Conservation (phyloP, 2,329 filamentous ascomycete species). For the Orbilia brochopaga region DNA sequence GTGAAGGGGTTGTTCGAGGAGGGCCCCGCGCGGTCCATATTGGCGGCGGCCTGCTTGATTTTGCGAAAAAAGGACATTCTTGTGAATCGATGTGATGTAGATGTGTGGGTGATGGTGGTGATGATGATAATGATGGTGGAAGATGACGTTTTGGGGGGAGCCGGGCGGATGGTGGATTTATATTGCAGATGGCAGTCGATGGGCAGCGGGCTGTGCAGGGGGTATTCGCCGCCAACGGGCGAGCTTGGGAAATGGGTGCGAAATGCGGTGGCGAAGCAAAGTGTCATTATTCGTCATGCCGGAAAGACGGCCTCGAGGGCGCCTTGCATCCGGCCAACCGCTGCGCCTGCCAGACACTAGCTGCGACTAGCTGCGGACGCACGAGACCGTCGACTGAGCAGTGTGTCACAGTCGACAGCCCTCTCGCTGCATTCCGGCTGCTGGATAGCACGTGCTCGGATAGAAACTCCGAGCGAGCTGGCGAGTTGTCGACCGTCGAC, state of each 20-base stretch:
- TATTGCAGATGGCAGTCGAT: background rate
- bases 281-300: no score
- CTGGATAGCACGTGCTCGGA: no score
- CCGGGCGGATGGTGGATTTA: background rate
- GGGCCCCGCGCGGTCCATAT: constrained; percentile 12
- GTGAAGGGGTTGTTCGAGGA: constrained; percentile 30
- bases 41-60: constrained; percentile 19
- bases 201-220: constrained; percentile 3
- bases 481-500: no score
- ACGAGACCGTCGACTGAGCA: no score
- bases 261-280: no score
- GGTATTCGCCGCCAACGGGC: constrained; percentile 2
- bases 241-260: constrained; percentile 1
- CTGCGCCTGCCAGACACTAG: no score
- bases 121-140: background rate
- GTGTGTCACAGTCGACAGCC: no score
- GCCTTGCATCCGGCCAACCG: no score
- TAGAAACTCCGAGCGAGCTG: no score
- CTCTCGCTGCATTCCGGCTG: no score
- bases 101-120: background rate
- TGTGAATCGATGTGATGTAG: background rate
- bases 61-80: constrained; percentile 33
- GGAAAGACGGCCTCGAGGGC: no score
- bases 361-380: no score
- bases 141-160: background rate